These are phyloP conservation scores for Dothistroma septosporum DNA, from an alignment of 2,329 filamentous ascomycete species.

Conservation along the genomic window DNA sequence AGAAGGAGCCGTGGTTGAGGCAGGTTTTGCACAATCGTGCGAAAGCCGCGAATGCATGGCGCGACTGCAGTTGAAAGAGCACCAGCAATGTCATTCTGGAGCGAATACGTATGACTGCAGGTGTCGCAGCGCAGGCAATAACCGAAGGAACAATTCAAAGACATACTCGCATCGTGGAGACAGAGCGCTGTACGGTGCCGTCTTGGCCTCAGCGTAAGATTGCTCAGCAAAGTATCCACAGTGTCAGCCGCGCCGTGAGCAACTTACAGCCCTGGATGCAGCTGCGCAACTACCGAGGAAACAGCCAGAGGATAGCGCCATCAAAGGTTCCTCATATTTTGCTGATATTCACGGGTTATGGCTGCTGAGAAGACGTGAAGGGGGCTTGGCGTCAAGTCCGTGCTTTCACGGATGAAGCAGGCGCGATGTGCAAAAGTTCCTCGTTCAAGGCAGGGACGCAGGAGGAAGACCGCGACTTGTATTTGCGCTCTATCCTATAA, in stretches of 20 bases:
- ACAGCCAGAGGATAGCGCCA: no score
- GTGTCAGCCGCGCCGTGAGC: no score
- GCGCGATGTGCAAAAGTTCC: not conserved
- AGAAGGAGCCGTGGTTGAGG: constrained; percentile 38
- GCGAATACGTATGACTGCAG: not conserved
- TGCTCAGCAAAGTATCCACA: no score
- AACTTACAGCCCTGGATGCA: no score
- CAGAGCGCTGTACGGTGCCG: not conserved
- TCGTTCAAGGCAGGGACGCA: not conserved
- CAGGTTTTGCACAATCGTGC: constrained; percentile 40
- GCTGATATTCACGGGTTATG: no score
- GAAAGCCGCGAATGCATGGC: constrained; percentile 40
- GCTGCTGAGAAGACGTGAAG: no score
- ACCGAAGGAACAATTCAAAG: not conserved
- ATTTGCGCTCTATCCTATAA: not conserved
- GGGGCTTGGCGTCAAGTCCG: not conserved
- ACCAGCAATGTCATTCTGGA: not conserved
- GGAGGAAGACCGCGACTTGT: not conserved
- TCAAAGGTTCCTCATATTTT: no score
- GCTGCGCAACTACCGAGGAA: no score
- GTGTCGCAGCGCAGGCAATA: not conserved
- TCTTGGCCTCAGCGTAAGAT: no score
- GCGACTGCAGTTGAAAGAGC: constrained; percentile 23
- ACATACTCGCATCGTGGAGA: not conserved
- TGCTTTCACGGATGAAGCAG: not conserved